phyloP scores from a whole-genome alignment of 2,329 filamentous ascomycete genomes.

The Cordyceps militaris region DNA sequence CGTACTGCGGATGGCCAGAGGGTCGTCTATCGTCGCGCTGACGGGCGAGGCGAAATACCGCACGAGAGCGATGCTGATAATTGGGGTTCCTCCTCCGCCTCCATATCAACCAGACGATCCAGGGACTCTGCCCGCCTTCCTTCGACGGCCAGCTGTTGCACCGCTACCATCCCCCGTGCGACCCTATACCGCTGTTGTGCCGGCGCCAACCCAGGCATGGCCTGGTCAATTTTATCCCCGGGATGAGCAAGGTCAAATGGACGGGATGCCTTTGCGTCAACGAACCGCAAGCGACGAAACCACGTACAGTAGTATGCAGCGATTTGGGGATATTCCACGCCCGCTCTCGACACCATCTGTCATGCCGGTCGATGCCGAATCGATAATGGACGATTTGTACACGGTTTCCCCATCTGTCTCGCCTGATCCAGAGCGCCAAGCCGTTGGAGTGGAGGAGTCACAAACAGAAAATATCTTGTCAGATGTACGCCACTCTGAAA shows the following conservation, averaged over 20 bases:
- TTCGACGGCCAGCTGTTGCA: slow-evolving; percentile 42
- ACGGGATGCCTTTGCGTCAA: slow-evolving; percentile 21
- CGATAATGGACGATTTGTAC: slow-evolving; percentile 36
- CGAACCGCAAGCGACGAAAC: slow-evolving; percentile 31
- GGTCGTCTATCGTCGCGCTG: slow-evolving; percentile 59
- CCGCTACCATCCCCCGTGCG: slow-evolving; percentile 25
- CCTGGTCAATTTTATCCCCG: slow-evolving; percentile 11
- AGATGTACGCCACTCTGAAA: neutral
- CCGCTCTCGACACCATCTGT: slow-evolving; percentile 27
- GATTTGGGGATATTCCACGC: slow-evolving; percentile 21
- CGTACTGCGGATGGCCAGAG: slow-evolving; percentile 45
- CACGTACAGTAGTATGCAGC: slow-evolving; percentile 19
- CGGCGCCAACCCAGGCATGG: slow-evolving; percentile 8
- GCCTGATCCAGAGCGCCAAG: slow-evolving; percentile 20
- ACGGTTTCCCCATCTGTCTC: slow-evolving; percentile 41
- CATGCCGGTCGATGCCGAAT: slow-evolving; percentile 12
- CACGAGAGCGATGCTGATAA: slow-evolving; percentile 85
- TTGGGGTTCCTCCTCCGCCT: slow-evolving; percentile 79
- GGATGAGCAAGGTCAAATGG: neutral
- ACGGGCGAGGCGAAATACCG: slow-evolving; percentile 64
- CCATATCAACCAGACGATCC: slow-evolving; percentile 66
- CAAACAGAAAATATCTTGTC: neutral
- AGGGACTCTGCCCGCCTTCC: slow-evolving; percentile 47
- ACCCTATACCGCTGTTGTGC: slow-evolving; percentile 13
- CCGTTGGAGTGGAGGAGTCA: neutral